Conservation (phyloP, 2,329 filamentous ascomycete species). For the Ceratocystis lukuohia region DNA sequence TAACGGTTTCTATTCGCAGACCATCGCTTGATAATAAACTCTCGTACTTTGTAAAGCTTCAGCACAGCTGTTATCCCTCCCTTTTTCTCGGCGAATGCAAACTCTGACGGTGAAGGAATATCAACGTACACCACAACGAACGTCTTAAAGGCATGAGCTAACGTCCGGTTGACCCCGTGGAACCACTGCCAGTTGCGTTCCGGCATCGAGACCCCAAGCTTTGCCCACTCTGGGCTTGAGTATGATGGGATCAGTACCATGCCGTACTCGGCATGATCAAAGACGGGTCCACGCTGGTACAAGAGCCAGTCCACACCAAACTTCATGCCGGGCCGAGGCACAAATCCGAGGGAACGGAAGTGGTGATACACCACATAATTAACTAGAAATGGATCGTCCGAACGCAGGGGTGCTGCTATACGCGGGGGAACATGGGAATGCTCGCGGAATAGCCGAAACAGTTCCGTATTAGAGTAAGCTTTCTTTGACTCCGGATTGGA, state of each 20-base stretch:
- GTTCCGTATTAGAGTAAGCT: slow-evolving; percentile 38
- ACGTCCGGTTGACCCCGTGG: slow-evolving; percentile 77
- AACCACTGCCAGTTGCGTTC: slow-evolving; percentile 63
- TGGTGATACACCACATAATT: slow-evolving; percentile 90
- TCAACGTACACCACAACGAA: slow-evolving; percentile 85
- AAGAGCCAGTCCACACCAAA: slow-evolving; percentile 93
- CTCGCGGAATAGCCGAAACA: slow-evolving; percentile 54
- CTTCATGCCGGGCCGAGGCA: slow-evolving; percentile 81
- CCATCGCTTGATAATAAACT: slow-evolving; percentile 74
- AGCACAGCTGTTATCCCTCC: slow-evolving; percentile 49
- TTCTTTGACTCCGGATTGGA: slow-evolving; percentile 34
- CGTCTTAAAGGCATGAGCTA: slow-evolving; percentile 82
- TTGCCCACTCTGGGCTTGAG: slow-evolving; percentile 57
- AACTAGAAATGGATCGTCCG: slow-evolving; percentile 74
- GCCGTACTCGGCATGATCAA: slow-evolving; percentile 89
- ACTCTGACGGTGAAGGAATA: slow-evolving; percentile 54
- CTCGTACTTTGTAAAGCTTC: slow-evolving; percentile 59
- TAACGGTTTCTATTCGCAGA: slow-evolving; percentile 59
- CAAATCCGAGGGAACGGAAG: slow-evolving; percentile 90
- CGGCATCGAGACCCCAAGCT: slow-evolving; percentile 37
- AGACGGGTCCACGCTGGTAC: slow-evolving; percentile 84
- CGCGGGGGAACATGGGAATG: slow-evolving; percentile 53
- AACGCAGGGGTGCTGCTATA: slow-evolving; percentile 35
- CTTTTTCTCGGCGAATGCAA: slow-evolving; percentile 31
- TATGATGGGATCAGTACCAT: slow-evolving; percentile 76